phyloP scores from a whole-genome alignment of 75 land plant species.

The Pinus albicaulis region DNA sequence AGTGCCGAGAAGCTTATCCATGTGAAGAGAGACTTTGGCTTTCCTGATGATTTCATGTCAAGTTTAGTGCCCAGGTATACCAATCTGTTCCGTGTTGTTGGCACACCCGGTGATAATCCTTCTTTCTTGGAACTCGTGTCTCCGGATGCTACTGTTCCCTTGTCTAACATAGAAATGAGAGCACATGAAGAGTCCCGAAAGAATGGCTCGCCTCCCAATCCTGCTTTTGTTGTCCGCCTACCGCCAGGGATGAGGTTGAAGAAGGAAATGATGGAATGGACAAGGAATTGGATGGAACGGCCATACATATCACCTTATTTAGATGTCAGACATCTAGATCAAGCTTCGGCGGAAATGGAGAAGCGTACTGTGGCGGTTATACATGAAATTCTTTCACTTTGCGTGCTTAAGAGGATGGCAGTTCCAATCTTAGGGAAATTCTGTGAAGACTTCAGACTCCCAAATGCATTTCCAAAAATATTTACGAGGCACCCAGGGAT shows the following conservation, averaged over 20 bases:
- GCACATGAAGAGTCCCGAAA: conserved; percentile 42
- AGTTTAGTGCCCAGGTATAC: conserved; percentile 44
- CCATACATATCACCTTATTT: conserved; percentile 75
- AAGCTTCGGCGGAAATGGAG: conserved; percentile 64
- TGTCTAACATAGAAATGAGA: conserved; percentile 48
- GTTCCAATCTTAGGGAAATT: conserved; percentile 60
- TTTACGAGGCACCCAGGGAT: conserved; percentile 79
- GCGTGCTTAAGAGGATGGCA: conserved; percentile 45
- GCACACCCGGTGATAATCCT: conserved; percentile 18
- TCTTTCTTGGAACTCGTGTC: conserved; percentile 53
- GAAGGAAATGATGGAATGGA: conserved; percentile 76
- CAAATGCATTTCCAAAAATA: conserved; percentile 45
- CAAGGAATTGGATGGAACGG: conserved; percentile 64
- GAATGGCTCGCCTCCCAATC: conserved; percentile 44
- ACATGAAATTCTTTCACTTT: conserved; percentile 68
- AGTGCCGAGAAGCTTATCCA: conserved; percentile 46
- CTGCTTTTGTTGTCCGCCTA: conserved; percentile 32
- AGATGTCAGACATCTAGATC: conserved; percentile 35
- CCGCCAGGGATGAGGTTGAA: conserved; percentile 55
- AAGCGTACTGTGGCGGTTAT: conserved; percentile 63
- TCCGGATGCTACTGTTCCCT: conserved; percentile 51
- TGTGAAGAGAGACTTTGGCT: conserved; percentile 69
- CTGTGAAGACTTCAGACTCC: conserved; percentile 51
- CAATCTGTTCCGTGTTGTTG: conserved; percentile 39
- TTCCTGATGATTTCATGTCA: conserved; percentile 59